A percentile compares a stretch with the other conserved stretches of the same genome.
These are phyloP conservation scores for Botrytis sinoallii DNA, from an alignment of 2,329 filamentous ascomycete species.

Conservation along the genomic window DNA sequence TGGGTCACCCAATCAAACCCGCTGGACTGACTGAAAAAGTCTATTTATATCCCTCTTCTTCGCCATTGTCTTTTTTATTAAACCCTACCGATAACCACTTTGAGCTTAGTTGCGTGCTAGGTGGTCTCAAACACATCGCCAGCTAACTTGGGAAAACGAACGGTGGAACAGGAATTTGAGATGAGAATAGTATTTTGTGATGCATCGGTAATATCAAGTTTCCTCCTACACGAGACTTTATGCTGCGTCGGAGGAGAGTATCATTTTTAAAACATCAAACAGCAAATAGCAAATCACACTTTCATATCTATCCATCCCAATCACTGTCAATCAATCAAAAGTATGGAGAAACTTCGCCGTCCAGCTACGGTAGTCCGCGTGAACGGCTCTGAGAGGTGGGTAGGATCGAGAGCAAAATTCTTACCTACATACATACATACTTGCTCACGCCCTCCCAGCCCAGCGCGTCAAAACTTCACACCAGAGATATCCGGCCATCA, in stretches of 20 bases:
- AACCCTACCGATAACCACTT: not conserved
- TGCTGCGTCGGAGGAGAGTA: not conserved
- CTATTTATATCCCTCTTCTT: slow-evolving; percentile 2
- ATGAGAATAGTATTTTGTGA: not conserved
- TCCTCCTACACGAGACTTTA: not conserved
- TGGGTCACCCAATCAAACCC: not conserved
- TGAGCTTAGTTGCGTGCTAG: not conserved
- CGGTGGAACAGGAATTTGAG: too few relatives aligned
- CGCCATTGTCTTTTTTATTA: not conserved
- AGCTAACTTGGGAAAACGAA: not conserved
- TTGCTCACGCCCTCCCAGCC: not conserved
- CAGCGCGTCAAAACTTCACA: not conserved
- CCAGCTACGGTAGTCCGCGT: not conserved
- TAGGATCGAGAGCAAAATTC: not conserved
- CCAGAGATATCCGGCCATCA: not conserved
- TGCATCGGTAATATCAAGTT: not conserved
- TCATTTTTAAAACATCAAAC: not conserved
- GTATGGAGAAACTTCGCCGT: not conserved
- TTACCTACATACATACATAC: not conserved
- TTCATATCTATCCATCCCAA: not conserved
- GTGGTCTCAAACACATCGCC: not conserved
- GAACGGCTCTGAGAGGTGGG: not conserved
- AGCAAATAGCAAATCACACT: too few relatives aligned
- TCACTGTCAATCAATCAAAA: not conserved
- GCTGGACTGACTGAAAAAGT: not conserved